These are phyloP conservation scores for Botrytis sinoallii DNA, from an alignment of 2,329 filamentous ascomycete genomes.

Conservation along the genomic window DNA sequence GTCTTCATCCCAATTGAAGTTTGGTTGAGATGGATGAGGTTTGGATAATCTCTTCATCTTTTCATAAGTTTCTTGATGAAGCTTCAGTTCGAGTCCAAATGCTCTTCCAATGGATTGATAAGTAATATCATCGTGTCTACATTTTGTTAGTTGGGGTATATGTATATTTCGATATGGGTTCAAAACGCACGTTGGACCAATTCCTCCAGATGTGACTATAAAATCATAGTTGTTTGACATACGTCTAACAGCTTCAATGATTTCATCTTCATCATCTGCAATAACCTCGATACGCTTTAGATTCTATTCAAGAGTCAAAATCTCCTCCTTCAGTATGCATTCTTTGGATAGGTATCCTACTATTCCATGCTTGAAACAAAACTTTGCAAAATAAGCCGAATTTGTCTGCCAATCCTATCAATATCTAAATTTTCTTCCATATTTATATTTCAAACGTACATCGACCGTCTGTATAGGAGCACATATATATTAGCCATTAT, in stretches of 20 bases:
- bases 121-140: constrained; percentile 93
- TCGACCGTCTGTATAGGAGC: constrained; percentile 38
- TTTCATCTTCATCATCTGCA: constrained; percentile 86
- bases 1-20: constrained; percentile 82
- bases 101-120: constrained; percentile 92
- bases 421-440: constrained; percentile 6
- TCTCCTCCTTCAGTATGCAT: constrained; percentile 60
- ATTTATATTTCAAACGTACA: constrained; percentile 28
- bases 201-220: constrained; percentile 91
- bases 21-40: constrained; percentile 66
- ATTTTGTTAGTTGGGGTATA: not conserved
- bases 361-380: constrained; percentile 61
- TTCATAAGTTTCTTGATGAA: constrained; percentile 73
- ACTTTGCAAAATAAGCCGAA: constrained; percentile 61
- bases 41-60: constrained; percentile 82
- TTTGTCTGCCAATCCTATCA: constrained; percentile 51
- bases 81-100: constrained; percentile 70
- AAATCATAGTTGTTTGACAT: constrained; percentile 93
- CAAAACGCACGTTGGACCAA: constrained; percentile 74
- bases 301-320: constrained; percentile 44
- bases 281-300: constrained; percentile 90
- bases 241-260: constrained; percentile 75
- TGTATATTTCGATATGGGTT: not conserved
- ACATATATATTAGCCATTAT: constrained; percentile 35
- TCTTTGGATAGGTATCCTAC: constrained; percentile 43